A percentile compares a stretch with the other conserved stretches of the same genome.
Conservation (phyloP, 768 basidiomycete genomes). For the Kwoniella dendrophila region DNA sequence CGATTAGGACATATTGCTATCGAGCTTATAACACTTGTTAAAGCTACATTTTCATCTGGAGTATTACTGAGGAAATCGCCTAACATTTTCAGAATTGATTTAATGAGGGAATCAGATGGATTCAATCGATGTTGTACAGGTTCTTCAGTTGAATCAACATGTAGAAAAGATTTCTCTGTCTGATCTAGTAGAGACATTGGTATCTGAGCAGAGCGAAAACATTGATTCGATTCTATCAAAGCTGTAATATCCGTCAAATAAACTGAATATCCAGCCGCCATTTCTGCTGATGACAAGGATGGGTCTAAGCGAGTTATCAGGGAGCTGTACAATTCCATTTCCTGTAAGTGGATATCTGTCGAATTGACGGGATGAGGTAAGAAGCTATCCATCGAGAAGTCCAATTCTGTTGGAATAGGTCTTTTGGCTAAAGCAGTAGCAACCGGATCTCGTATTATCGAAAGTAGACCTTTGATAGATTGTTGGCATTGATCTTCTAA, state of each 20-base stretch:
- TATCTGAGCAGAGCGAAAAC: slow-evolving; percentile 74
- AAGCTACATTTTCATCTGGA: slow-evolving; percentile 81
- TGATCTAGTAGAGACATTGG: slow-evolving; percentile 52
- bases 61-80: slow-evolving; percentile 80
- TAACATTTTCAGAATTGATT: slow-evolving; percentile 69
- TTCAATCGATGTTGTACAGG: slow-evolving; percentile 65
- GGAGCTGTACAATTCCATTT: slow-evolving; percentile 48
- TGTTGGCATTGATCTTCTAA: slow-evolving; percentile 69
- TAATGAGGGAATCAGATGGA: slow-evolving; percentile 74
- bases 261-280: slow-evolving; percentile 55
- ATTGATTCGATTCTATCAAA: slow-evolving; percentile 73
- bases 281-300: slow-evolving; percentile 23
- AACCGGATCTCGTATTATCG: slow-evolving; percentile 68
- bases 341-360: slow-evolving; percentile 33
- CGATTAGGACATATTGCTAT: slow-evolving; percentile 83
- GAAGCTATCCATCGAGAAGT: slow-evolving; percentile 62
- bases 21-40: slow-evolving; percentile 78
- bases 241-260: slow-evolving; percentile 67
- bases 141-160: neutral
- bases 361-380: slow-evolving; percentile 57
- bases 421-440: slow-evolving; percentile 65
- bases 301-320: slow-evolving; percentile 48
- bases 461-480: slow-evolving; percentile 67
- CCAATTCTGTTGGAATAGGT: slow-evolving; percentile 24
- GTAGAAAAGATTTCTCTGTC: slow-evolving; percentile 13